These are phyloP conservation scores for Periconia sp. DNA, from an alignment of 2,329 filamentous ascomycete species.

Conservation along the genomic window DNA sequence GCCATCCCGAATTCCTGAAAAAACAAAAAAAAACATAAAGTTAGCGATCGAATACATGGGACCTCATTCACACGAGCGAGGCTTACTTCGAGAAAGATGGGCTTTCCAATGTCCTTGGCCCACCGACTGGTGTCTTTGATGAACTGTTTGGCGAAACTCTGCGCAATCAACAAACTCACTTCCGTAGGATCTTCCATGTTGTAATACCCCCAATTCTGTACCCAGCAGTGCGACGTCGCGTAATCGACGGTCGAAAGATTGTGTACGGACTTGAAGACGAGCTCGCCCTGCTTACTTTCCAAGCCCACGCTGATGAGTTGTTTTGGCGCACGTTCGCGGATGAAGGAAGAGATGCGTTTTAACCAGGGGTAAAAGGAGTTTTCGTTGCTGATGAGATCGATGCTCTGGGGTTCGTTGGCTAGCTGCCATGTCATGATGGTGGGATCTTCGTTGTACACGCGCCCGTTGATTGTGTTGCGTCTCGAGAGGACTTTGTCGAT, in stretches of 20 bases:
- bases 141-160: slow-evolving; percentile 39
- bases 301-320: slow-evolving; percentile 44
- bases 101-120: slow-evolving; percentile 41
- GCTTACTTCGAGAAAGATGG: slow-evolving; percentile 31
- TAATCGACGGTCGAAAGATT: slow-evolving; percentile 42
- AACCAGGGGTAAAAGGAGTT: slow-evolving; percentile 43
- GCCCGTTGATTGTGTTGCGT: slow-evolving; percentile 41
- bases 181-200: slow-evolving; percentile 40
- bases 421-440: slow-evolving; percentile 47
- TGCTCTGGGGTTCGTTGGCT: slow-evolving; percentile 44
- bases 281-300: slow-evolving; percentile 44
- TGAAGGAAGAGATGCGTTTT: slow-evolving; percentile 39
- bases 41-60: background rate
- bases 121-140: slow-evolving; percentile 38
- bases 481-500: slow-evolving; percentile 40
- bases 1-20: slow-evolving; percentile 45
- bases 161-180: slow-evolving; percentile 34
- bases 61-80: background rate
- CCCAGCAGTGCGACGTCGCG: slow-evolving; percentile 45
- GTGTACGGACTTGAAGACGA: slow-evolving; percentile 43
- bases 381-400: slow-evolving; percentile 25
- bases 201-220: slow-evolving; percentile 28
- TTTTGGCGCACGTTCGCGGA: slow-evolving; percentile 38
- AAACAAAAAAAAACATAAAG: background rate
- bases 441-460: slow-evolving; percentile 39